Evolutionary conservation across 345 rosid species (phyloP).

Genomic region (rapeseed (Brassica napus)): DNA sequence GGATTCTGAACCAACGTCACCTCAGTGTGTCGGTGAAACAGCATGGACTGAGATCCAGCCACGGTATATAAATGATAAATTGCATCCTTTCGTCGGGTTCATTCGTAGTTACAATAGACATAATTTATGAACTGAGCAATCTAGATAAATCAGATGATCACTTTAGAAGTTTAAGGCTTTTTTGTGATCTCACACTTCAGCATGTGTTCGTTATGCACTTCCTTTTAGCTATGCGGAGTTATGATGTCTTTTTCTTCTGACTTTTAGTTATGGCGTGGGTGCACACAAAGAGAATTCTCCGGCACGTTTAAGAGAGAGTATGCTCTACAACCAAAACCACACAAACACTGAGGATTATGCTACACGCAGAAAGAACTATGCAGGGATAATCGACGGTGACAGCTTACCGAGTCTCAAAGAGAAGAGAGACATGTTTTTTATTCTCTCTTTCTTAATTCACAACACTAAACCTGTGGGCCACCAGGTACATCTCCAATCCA

Average conservation of each 20-base stretch:
- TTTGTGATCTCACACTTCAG: conserved; percentile 1
- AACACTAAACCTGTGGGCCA: conserved; percentile 99
- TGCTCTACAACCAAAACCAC: conserved; percentile 47
- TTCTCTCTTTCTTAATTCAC: conserved; percentile 86
- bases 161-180: neutral
- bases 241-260: conserved; percentile 34
- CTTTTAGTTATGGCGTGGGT: conserved; percentile 44
- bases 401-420: conserved; percentile 76
- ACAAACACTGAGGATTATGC: conserved; percentile 51
- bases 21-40: conserved; percentile 43
- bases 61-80: conserved; percentile 48
- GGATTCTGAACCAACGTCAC: conserved; percentile 47
- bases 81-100: neutral
- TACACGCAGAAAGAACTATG: conserved; percentile 57
- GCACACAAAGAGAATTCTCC: conserved; percentile 43
- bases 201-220: conserved; percentile 14
- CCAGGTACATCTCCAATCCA: conserved; percentile 57
- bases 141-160: conserved; percentile 18
- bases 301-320: conserved; percentile 47
- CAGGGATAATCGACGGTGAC: conserved; percentile 69
- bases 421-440: conserved; percentile 81
- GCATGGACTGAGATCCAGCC: conserved; percentile 46
- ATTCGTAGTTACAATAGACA: neutral
- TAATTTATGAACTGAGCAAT: conserved; percentile 8
- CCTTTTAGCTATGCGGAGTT: conserved; percentile 26